Base-by-base conservation (phyloP, 805 yeast genomes). In the Ogataea wickerhamii region DNA sequence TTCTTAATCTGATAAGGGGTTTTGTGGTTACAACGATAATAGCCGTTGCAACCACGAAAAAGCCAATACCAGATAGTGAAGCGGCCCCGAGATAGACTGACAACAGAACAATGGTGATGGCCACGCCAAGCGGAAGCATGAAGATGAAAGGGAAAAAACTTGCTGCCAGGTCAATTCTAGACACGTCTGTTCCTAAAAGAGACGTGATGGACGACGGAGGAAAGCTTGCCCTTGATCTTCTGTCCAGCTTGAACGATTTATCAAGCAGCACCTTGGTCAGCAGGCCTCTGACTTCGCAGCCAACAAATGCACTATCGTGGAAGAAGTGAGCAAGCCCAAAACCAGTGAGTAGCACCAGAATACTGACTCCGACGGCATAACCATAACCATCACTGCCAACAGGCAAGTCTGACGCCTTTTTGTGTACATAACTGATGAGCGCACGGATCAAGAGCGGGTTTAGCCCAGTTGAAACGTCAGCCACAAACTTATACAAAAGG, bases 151-250 rank as follows among this genome's bases (percentile, higher is more conserved):
- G 83, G 51, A 80, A 78, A 46, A 80, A 82, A 4, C 76, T 77
- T n/a, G 79, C 59, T 6, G 88, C 87, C 48, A 84, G 71, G 59
- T 87, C 95, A 23, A 88, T 71, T 53, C 95, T 76, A 12, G 89
- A 74, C 26, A 87, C 66, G 56, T 88, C 96, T 2, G 94, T 80
- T 44, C 93, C 85, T 57, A 87, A 74, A 57, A 87, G 62, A 7
- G 88, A 78, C 21, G 95, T 85, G 40, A 88, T 73, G 43, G 74
- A 77, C 29, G 91, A 82, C 18, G 77, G 70, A 1, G 95, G 80
- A 52, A 64, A 85, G 42, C 72, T 66, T 45, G 73, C 73, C 37
- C 72, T 72, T 2, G 89, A 74, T 34, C 66, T 67, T 8, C 78
- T 71, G 41, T 79, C 74, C 12, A 87, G 64, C 38, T 56, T 66